Evolutionary conservation across 495 filamentous ascomycete species (phyloP).

Genomic region (Aspergillus conjunctus): DNA sequence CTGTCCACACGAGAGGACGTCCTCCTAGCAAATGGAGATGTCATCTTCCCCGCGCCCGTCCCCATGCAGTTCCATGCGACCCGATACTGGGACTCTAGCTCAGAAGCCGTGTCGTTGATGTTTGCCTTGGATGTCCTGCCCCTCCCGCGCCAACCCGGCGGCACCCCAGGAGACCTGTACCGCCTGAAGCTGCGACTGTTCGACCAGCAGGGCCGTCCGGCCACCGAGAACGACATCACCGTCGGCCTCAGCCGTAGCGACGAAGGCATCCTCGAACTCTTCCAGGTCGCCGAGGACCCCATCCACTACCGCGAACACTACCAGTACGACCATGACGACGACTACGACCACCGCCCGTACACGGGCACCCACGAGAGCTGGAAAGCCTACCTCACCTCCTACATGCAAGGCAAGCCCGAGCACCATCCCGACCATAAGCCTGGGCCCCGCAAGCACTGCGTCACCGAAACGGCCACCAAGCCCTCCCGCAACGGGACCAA

Average conservation of each 20-base stretch:
- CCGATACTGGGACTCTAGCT: slow-evolving; percentile 22
- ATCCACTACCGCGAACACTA: slow-evolving; percentile 6
- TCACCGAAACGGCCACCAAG: slow-evolving; percentile 15
- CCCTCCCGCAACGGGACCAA: neutral
- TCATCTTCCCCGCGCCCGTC: slow-evolving; percentile 44
- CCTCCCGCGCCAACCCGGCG: slow-evolving; percentile 25
- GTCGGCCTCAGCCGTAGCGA: slow-evolving; percentile 54
- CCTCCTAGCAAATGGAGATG: slow-evolving; percentile 46
- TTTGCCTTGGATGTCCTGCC: slow-evolving; percentile 35
- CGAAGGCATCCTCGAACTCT: slow-evolving; percentile 31
- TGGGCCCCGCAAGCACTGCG: too few species aligned
- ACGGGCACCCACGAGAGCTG: neutral
- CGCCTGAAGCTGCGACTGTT: slow-evolving; percentile 32
- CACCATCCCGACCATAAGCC: slow-evolving; percentile 17
- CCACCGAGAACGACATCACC: slow-evolving; percentile 54
- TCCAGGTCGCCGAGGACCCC: slow-evolving; percentile 28
- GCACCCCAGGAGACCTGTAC: slow-evolving; percentile 25
- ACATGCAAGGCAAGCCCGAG: slow-evolving; percentile 13
- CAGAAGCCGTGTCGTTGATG: slow-evolving; percentile 25
- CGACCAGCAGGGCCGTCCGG: slow-evolving; percentile 46
- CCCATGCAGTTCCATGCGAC: slow-evolving; percentile 38
- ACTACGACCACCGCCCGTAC: neutral
- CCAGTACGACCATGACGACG: slow-evolving; percentile 5
- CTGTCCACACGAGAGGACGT: slow-evolving; percentile 42
- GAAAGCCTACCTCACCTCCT: slow-evolving; percentile 2